Base-by-base conservation (phyloP, 2,329 filamentous ascomycete genomes). In the Sphaerulina musiva region DNA sequence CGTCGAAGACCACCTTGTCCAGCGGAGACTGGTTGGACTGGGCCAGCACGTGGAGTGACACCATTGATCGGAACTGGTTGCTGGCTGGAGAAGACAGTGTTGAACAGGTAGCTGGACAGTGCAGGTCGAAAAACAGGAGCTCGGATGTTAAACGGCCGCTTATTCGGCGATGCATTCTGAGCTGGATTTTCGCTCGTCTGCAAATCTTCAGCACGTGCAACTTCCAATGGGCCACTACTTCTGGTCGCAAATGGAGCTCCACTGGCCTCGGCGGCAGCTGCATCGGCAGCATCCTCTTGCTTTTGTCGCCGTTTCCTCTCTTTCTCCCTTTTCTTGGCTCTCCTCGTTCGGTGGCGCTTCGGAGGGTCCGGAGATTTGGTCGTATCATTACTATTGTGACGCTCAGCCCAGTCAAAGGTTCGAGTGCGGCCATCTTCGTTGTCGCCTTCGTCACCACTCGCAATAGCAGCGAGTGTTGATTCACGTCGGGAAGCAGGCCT, bases 91-190 rank as follows among this genome's bases (percentile, higher is more conserved):
- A 91, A 90, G 54, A 90, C 85, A 9, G 83, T 82, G 47, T 86
- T 86, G 0, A 86, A 82, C 3, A 91, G 75, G 45, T 83, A 81
- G 64, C 83, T 87, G 17, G 83, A 80, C 36, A 82, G 69, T 11
- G 78, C 77, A 1, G 84, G 83, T 44, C 79, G 75, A 50, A 86
- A 77, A 39, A 61, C 61, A 46, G 88, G 80, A 50, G 60, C 55
- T 41, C 66, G 67, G 64, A 68, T 64, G 53, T 69, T 69, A 64
- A 67, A 67, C 62, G 66, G 51, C 29, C 60, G 53, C 48, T 59
- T 62, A 42, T 48, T 57, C 7, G 63, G 53, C 23, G 61, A 40
- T 17, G 48, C 40, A 20, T 55, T 60, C 7, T 56, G 48, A 11
- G 34, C 44, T 11, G 48, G 38, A 29, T 53, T 48, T 41, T 56